These are phyloP conservation scores for Epichloe sp. DNA, from an alignment of 2,329 filamentous ascomycete genomes.

Conservation along the genomic window DNA sequence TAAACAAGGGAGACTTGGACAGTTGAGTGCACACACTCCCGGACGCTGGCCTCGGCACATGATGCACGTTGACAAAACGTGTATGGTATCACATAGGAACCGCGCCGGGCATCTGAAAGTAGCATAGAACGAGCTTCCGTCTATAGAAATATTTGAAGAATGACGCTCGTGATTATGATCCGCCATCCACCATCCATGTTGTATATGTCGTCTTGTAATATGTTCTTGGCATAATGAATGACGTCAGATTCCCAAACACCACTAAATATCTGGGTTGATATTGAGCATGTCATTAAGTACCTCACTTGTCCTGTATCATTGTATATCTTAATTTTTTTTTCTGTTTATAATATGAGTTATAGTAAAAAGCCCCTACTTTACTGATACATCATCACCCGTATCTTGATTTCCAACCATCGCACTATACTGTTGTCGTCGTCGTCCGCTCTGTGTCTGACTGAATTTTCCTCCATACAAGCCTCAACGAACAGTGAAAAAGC, in stretches of 20 bases:
- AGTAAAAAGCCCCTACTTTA: neutral
- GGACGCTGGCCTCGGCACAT: neutral
- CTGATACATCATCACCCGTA: neutral
- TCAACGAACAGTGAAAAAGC: constrained; percentile 4
- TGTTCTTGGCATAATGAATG: neutral
- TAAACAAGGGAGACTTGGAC: neutral
- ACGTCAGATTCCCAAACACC: neutral
- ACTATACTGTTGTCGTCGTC: neutral
- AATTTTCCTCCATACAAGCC: neutral
- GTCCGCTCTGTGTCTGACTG: neutral
- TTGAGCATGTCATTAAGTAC: no score
- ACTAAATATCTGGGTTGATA: neutral
- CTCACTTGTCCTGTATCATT: no score
- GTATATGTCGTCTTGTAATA: neutral
- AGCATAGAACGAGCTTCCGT: neutral
- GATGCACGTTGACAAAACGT: neutral
- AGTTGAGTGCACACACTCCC: neutral
- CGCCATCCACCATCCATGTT: neutral
- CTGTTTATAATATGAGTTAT: no score
- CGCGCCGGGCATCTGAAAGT: neutral
- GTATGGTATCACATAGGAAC: neutral
- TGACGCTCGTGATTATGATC: neutral
- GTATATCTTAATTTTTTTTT: no score
- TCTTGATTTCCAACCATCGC: neutral
- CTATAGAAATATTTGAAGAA: neutral